Conservation (phyloP, 768 basidiomycete genomes). For the Trichaptum fuscoviolaceum region DNA sequence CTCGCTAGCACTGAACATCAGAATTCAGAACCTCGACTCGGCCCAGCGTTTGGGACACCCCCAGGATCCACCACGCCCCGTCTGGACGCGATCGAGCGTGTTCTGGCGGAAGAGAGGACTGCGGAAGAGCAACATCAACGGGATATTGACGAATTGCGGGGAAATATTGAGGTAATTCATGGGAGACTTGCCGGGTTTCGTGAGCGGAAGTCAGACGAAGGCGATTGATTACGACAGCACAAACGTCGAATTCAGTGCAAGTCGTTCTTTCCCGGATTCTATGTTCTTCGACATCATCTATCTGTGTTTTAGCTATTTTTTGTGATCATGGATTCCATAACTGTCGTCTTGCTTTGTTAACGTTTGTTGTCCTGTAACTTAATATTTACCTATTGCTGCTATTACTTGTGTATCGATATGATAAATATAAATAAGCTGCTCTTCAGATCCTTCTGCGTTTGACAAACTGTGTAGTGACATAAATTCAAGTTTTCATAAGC, state of each 20-base stretch:
- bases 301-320: not conserved
- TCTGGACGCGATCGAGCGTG: not conserved
- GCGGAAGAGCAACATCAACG: not conserved
- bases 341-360: not conserved
- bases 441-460: no score
- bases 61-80: not conserved
- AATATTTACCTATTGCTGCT: not conserved
- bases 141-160: not conserved
- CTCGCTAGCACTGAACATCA: not conserved
- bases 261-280: no score
- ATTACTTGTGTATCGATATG: not conserved
- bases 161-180: no score
- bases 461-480: no score
- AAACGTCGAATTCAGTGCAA: no score
- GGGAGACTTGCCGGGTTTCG: no score
- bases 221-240: no score
- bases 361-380: not conserved
- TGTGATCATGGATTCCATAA: not conserved
- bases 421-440: not conserved
- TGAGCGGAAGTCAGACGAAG: no score
- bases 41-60: not conserved
- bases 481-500: no score
- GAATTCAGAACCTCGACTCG: not conserved
- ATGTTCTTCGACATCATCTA: no score
- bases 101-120: not conserved